Evolutionary conservation across 1,139 yeast genomes (phyloP), one percentile per base, ranked within the genome.

Genomic region (Geotrichum citri-aurantii): DNA sequence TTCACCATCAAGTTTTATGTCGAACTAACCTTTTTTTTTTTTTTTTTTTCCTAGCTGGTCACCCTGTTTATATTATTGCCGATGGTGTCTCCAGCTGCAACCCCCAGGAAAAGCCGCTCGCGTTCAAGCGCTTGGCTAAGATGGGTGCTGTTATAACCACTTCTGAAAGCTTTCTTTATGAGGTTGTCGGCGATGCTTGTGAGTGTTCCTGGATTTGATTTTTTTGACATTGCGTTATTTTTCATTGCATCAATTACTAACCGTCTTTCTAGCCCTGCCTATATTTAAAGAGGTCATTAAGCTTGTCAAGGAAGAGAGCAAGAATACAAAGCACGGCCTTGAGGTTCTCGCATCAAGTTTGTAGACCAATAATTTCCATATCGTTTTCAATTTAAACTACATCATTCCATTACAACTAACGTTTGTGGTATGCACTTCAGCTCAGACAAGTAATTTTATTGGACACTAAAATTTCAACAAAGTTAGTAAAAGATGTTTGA

Each of bases 121-220:
- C 71, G 1, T 47, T 68, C 54, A 54, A 58, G 11, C 61, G 71
- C 5, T 50, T 67, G 57, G 61, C 63, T 12, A 56, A 57, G 10
- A 62, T 60, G 40, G 71, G 71, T 12, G 71, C 69, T 10, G 59
- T 70, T 69, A 31, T 69, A 63, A 26, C 73, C 66, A 61, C 75
- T 59, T 50, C 72, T 65, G 60, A 77, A 68, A 56, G 69, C 65
- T 61, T 79, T 76, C 63, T 80, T 68, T 62, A 71, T 68, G 61
- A 69, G 65, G 64, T 79, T 79, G 57, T 68, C 75, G 50, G 69
- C 66, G 54, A 78, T 69, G 64, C 83, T 5, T 44, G 52, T 40
- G 14, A 37, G 42, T 37, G 19, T n/a, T 14, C 14, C n/a, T 37
- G 17, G 4, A 24, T 17, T 33, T 47, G 21, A 50, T 2, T 19